Conservation (phyloP, 2,329 filamentous ascomycete species). For the Herpotrichia juniperi region DNA sequence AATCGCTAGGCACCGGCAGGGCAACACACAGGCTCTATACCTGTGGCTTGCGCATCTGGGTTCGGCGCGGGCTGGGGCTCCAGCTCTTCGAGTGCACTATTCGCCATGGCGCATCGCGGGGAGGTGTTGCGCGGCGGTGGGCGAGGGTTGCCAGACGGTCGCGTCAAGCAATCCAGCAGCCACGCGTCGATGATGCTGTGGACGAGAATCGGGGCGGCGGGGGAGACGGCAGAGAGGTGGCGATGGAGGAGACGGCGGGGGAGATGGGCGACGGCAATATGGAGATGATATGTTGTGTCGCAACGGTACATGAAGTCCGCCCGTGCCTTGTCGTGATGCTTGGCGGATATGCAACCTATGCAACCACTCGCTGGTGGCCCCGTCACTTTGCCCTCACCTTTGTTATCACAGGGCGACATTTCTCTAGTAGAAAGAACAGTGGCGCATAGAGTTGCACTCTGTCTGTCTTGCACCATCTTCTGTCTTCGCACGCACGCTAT, state of each 20-base stretch:
- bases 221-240: constrained; percentile 21
- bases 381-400: too few relatives aligned
- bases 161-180: constrained; percentile 46
- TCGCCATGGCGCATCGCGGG: constrained; percentile 45
- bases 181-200: constrained; percentile 43
- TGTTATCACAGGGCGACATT: too few relatives aligned
- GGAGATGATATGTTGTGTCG: not conserved
- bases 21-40: not conserved
- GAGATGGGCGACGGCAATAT: not conserved
- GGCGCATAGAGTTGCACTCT: too few relatives aligned
- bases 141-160: constrained; percentile 39
- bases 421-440: too few relatives aligned
- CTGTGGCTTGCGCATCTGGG: constrained; percentile 64
- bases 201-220: constrained; percentile 36
- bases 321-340: not conserved
- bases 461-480: too few relatives aligned
- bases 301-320: not conserved
- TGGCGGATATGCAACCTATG: too few relatives aligned
- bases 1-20: not conserved
- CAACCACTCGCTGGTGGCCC: too few relatives aligned
- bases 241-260: not conserved
- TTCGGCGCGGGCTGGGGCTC: constrained; percentile 57
- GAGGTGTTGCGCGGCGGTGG: constrained; percentile 27
- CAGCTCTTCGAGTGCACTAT: constrained; percentile 37
- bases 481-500: too few relatives aligned